phyloP scores from a whole-genome alignment of 345 rosid genomes.

The Boechera stricta region DNA sequence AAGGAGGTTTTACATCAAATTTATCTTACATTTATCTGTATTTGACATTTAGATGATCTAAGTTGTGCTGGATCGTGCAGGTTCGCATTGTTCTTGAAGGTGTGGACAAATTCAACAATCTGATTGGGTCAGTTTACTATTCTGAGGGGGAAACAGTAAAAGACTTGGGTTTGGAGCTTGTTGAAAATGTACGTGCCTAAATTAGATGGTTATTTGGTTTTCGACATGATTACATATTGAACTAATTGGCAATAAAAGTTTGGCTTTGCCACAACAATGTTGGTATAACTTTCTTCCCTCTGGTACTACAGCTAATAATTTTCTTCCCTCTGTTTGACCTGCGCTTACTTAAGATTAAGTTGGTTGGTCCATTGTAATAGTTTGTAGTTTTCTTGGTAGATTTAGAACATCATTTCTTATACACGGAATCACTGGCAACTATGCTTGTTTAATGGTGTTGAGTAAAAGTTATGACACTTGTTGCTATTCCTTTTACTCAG shows the following conservation, averaged over 20 bases:
- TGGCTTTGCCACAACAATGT: slow-evolving; percentile 15
- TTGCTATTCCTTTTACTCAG: slow-evolving; percentile 47
- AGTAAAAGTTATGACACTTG: slow-evolving; percentile 26
- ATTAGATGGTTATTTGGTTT: slow-evolving; percentile 11
- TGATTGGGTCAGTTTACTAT: slow-evolving; percentile 93
- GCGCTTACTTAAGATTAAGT: not conserved
- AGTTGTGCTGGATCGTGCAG: slow-evolving; percentile 52
- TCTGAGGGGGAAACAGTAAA: slow-evolving; percentile 85
- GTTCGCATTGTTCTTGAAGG: slow-evolving; percentile 99
- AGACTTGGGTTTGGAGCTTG: slow-evolving; percentile 91
- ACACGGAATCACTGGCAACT: not conserved
- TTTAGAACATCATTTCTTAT: not conserved
- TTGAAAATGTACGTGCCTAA: slow-evolving; percentile 69
- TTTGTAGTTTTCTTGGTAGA: slow-evolving; percentile 25
- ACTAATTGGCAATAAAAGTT: not conserved
- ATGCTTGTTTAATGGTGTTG: not conserved
- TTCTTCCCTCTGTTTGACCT: no score
- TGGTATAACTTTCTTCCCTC: not conserved
- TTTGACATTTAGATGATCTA: slow-evolving; percentile 29
- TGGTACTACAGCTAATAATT: no score
- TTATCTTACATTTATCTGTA: slow-evolving; percentile 17
- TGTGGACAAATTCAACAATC: slow-evolving; percentile 87
- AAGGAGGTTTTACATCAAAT: slow-evolving; percentile 38
- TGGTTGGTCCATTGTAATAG: slow-evolving; percentile 1
- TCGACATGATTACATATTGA: slow-evolving; percentile 18